phyloP scores from a whole-genome alignment of 2,329 filamentous ascomycete genomes.

The Claviceps sp. region DNA sequence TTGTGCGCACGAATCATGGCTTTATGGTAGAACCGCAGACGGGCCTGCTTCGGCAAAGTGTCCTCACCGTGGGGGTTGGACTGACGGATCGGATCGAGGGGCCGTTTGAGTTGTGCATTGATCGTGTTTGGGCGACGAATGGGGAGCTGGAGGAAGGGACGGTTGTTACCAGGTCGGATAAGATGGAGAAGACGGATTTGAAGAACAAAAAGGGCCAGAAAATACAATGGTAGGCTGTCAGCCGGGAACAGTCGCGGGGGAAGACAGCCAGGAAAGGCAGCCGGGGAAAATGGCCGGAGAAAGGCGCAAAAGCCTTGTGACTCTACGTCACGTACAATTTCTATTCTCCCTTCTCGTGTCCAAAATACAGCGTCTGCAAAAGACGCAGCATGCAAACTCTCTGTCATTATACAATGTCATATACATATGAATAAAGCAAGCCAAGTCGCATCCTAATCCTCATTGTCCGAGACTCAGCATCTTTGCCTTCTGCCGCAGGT shows the following conservation, averaged over 20 bases:
- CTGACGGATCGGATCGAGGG: constrained; percentile 81
- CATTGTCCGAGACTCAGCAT: constrained; percentile 14
- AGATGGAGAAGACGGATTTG: constrained; percentile 17
- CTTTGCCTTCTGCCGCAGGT: constrained; percentile 32
- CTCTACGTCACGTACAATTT: neutral
- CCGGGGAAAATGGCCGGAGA: neutral
- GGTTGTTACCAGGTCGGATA: constrained; percentile 8
- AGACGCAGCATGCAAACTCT: neutral
- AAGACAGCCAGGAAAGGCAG: no score
- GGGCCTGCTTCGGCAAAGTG: constrained; percentile 74
- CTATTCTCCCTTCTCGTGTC: neutral
- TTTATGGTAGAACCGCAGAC: constrained; percentile 86
- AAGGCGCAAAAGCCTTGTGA: neutral
- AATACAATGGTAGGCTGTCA: constrained; percentile 21
- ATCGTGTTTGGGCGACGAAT: constrained; percentile 86
- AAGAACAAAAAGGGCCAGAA: constrained; percentile 25
- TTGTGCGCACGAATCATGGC: constrained; percentile 89
- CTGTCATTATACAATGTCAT: neutral
- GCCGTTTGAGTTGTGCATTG: constrained; percentile 75
- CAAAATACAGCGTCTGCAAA: neutral
- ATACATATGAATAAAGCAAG: neutral
- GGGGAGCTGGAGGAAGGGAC: constrained; percentile 14
- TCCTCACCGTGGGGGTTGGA: constrained; percentile 75
- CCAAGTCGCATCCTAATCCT: neutral
- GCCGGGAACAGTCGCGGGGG: neutral